Evolutionary conservation across 2,329 filamentous ascomycete species (phyloP), one percentile per base, ranked within the genome.

Genomic region (Didymella sp.): DNA sequence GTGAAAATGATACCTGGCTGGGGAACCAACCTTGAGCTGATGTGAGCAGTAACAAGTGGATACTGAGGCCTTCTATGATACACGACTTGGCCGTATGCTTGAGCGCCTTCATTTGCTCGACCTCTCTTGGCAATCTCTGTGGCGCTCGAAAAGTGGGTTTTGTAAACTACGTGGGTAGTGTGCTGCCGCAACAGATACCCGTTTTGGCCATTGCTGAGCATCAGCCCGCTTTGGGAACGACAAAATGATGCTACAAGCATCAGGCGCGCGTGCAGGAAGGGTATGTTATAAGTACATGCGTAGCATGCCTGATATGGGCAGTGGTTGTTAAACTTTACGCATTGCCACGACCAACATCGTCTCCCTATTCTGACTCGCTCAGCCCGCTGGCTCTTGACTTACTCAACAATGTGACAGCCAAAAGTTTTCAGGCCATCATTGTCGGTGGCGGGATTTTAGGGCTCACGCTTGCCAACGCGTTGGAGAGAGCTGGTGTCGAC

Each of bases 361-460:
- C 41, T 5, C 38, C 13, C 12, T 15, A 9, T 24, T 8, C 21
- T 2, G 12, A 3, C 4, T 25, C n/a, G 13, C 12, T 15, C 13
- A 31, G 30, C 30, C 11, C 5, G 13, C 13, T 4, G 13, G 30
- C 11, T 31, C 30, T 31, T 31, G 6, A 31, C 30, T 31, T 6
- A 15, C 2, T 6, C 42, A 41, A 17, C 8, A 56, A 44, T 37
- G 3, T 28, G 13, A 15, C 6, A 17, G 4, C 41, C 3, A 21
- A 6, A 4, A 15, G 28, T 2, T 47, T 56, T 22, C 28, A 40
- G 24, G 56, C 61, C 15, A 24, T 60, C 19, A 64, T 67, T 15
- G 63, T 35, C 2, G 64, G 63, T 13, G 64, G 64, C 2, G 53
- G 56, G 12, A 52, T 67, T 13, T 21, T 61, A 3, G 64, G 64